phyloP scores from a whole-genome alignment of 2,329 filamentous ascomycete species.

The Colletotrichum orbiculare region DNA sequence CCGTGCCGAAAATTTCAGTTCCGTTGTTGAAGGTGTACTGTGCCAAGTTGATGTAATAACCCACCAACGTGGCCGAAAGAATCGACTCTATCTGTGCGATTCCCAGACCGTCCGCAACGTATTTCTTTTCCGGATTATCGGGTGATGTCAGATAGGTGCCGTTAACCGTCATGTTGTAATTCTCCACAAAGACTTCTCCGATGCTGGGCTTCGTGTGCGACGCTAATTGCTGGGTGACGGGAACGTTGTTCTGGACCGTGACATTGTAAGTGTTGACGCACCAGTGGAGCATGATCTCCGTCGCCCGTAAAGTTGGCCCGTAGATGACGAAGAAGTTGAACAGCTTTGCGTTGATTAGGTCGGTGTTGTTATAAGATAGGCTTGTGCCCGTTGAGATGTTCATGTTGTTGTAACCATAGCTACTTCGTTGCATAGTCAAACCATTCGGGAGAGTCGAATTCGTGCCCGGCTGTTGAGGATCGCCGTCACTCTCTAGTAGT shows the following conservation, averaged over 20 bases:
- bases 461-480: not conserved
- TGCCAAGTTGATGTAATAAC: conserved; percentile 3
- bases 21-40: conserved; percentile 9
- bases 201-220: conserved; percentile 2
- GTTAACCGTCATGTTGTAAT: conserved; percentile 11
- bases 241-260: conserved; percentile 3
- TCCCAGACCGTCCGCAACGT: conserved; percentile 12
- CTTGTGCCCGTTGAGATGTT: not conserved
- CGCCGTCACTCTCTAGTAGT: not conserved
- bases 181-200: conserved; percentile 9
- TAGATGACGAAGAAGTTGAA: conserved; percentile 15
- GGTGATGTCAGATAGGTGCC: conserved; percentile 26
- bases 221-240: conserved; percentile 12
- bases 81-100: not conserved
- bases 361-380: conserved; percentile 1
- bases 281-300: conserved; percentile 17
- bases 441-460: conserved; percentile 9
- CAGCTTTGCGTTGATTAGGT: not conserved
- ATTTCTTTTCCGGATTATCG: conserved; percentile 6
- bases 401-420: not conserved
- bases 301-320: not conserved
- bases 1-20: conserved; percentile 19
- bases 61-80: not conserved
- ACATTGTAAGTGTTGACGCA: conserved; percentile 16
- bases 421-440: not conserved